These are phyloP conservation scores for Physocladia obscura DNA, from an alignment of 192 early-diverging fungal species.

Conservation along the genomic window DNA sequence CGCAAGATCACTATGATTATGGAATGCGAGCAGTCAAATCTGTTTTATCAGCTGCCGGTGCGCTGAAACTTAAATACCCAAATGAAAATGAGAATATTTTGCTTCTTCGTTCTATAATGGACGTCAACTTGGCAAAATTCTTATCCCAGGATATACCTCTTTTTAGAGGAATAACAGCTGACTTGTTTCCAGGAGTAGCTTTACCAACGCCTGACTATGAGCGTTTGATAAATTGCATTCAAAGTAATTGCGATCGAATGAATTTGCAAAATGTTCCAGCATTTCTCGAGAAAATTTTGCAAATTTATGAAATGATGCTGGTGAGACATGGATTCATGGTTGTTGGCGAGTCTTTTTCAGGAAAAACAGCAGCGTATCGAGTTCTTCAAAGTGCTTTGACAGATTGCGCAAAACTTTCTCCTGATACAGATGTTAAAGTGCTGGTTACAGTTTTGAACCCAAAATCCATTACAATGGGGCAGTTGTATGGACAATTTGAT, in stretches of 20 bases:
- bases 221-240: conserved; percentile 43
- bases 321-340: conserved; percentile 64
- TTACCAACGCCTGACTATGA: conserved; percentile 60
- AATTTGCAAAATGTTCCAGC: conserved; percentile 58
- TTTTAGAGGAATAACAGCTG: conserved; percentile 64
- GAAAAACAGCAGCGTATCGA: conserved; percentile 55
- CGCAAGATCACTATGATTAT: conserved; percentile 66
- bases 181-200: conserved; percentile 60
- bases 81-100: conserved; percentile 61
- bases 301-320: conserved; percentile 68
- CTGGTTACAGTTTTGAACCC: conserved; percentile 51
- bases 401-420: conserved; percentile 49
- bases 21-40: conserved; percentile 66
- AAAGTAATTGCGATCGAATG: conserved; percentile 41
- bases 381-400: conserved; percentile 53
- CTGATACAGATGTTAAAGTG: conserved; percentile 52
- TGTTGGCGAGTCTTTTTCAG: conserved; percentile 57
- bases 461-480: conserved; percentile 67
- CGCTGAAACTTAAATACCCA: conserved; percentile 60
- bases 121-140: conserved; percentile 64
- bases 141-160: conserved; percentile 62
- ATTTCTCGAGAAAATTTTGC: conserved; percentile 59
- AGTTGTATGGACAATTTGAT: conserved; percentile 65
- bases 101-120: conserved; percentile 59
- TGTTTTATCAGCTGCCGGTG: conserved; percentile 55